Conservation (phyloP, 2,329 filamentous ascomycete genomes). For the Biscogniauxia sp. region DNA sequence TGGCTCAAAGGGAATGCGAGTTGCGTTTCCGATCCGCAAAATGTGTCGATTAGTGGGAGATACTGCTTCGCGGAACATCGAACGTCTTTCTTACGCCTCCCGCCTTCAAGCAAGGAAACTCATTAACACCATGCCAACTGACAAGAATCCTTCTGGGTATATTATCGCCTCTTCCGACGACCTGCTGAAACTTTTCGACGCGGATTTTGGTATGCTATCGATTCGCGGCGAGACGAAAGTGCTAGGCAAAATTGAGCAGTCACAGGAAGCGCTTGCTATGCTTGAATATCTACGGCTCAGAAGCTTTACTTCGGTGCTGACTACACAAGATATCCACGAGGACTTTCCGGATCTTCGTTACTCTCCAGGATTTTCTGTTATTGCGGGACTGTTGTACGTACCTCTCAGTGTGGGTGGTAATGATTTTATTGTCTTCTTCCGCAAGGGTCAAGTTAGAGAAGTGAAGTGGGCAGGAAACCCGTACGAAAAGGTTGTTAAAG, state of each 20-base stretch:
- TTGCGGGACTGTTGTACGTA: conserved; percentile 79
- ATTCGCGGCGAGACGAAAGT: conserved; percentile 90
- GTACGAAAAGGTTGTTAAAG: conserved; percentile 72
- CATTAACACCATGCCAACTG: conserved; percentile 79
- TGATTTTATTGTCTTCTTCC: conserved; percentile 90
- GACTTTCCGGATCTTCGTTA: conserved; percentile 85
- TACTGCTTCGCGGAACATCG: conserved; percentile 81
- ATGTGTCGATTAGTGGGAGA: conserved; percentile 89
- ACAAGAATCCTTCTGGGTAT: conserved; percentile 81
- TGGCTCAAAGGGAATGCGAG: conserved; percentile 75
- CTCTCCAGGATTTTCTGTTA: conserved; percentile 70
- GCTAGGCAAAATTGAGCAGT: conserved; percentile 69
- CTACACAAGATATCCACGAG: conserved; percentile 69
- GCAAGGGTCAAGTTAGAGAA: conserved; percentile 71
- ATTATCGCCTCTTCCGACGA: conserved; percentile 90
- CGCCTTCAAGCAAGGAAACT: conserved; percentile 82
- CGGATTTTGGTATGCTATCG: conserved; percentile 80
- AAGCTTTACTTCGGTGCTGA: conserved; percentile 69
- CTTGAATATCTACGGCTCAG: conserved; percentile 81
- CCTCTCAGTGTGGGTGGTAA: conserved; percentile 71
- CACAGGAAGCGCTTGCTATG: conserved; percentile 80
- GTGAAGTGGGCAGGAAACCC: conserved; percentile 87
- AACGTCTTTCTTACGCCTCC: conserved; percentile 81
- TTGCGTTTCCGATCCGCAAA: conserved; percentile 86
- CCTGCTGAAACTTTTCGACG: conserved; percentile 77